A percentile compares a stretch with the other conserved stretches of the same genome.
Conservation (phyloP, 805 yeast species). For the Pichia scutulata region DNA sequence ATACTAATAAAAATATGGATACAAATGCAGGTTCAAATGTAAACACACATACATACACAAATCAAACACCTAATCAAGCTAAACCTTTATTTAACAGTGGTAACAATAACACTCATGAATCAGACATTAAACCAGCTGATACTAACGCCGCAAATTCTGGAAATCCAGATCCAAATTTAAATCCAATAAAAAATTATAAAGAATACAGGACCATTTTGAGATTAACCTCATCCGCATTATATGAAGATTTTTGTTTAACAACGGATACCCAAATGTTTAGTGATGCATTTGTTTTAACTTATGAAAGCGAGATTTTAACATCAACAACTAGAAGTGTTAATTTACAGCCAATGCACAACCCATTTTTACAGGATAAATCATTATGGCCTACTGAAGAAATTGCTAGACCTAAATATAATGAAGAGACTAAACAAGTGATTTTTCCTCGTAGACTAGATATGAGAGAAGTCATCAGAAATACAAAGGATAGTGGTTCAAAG, state of each 20-base stretch:
- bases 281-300: slow-evolving; percentile 67
- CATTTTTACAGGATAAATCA: slow-evolving; percentile 43
- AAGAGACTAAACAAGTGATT: slow-evolving; percentile 22
- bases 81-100: neutral
- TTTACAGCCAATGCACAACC: slow-evolving; percentile 65
- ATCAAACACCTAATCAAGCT: neutral
- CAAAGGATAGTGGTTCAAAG: neutral
- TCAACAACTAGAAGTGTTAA: slow-evolving; percentile 73
- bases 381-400: slow-evolving; percentile 36
- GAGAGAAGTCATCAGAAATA: slow-evolving; percentile 16
- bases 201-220: slow-evolving; percentile 69
- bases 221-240: slow-evolving; percentile 74
- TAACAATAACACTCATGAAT: neutral
- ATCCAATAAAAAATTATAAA: slow-evolving; percentile 42
- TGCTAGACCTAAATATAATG: slow-evolving; percentile 35
- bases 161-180: neutral
- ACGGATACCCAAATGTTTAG: slow-evolving; percentile 75
- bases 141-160: neutral
- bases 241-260: slow-evolving; percentile 77
- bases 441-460: slow-evolving; percentile 36
- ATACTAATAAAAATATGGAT: too few species aligned
- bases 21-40: neutral
- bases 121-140: neutral
- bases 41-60: neutral
- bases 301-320: slow-evolving; percentile 83